phyloP scores from a whole-genome alignment of 176 grass and related monocot species.

The Rhipidocladum racemiflorum region DNA sequence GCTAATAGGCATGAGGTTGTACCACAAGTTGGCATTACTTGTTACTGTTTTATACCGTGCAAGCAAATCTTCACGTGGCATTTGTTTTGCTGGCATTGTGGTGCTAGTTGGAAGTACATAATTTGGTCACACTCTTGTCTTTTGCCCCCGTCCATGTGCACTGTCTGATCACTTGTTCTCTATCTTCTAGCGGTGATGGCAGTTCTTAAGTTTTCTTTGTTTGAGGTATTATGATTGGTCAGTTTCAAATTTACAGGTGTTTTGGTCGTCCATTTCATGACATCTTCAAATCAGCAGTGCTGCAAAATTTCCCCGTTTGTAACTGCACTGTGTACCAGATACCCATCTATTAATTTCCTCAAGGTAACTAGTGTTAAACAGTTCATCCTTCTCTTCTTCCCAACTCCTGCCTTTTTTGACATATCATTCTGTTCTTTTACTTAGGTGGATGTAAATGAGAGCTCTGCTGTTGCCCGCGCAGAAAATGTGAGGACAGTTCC shows the following conservation, averaged over 20 bases:
- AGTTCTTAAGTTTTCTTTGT: conserved; percentile 3
- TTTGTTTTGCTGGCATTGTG: conserved; percentile 35
- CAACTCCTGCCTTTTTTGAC: conserved; percentile 3
- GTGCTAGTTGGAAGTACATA: conserved; percentile 44
- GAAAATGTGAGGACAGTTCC: conserved; percentile 89
- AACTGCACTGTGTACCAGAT: conserved; percentile 68
- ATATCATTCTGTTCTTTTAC: background rate
- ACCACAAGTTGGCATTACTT: conserved; percentile 21
- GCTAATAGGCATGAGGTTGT: conserved; percentile 23
- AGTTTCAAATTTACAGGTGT: conserved; percentile 51
- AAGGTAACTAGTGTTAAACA: conserved; percentile 51
- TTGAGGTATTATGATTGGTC: conserved; percentile 12
- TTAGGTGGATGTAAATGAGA: conserved; percentile 80
- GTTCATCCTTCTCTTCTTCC: conserved; percentile 8
- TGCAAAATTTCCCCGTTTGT: conserved; percentile 72
- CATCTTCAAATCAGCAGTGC: conserved; percentile 65
- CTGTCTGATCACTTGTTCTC: conserved; percentile 4
- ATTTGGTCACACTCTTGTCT: conserved; percentile 32
- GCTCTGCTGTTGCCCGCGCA: conserved; percentile 50
- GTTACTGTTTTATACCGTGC: conserved; percentile 43
- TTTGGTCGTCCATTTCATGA: conserved; percentile 90
- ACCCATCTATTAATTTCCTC: conserved; percentile 88
- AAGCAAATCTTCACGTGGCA: conserved; percentile 31
- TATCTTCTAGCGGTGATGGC: background rate
- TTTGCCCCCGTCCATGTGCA: background rate